A percentile compares a stretch with the other conserved stretches of the same genome.
phyloP scores from a whole-genome alignment of 345 rosid species.

The Viola odorata region DNA sequence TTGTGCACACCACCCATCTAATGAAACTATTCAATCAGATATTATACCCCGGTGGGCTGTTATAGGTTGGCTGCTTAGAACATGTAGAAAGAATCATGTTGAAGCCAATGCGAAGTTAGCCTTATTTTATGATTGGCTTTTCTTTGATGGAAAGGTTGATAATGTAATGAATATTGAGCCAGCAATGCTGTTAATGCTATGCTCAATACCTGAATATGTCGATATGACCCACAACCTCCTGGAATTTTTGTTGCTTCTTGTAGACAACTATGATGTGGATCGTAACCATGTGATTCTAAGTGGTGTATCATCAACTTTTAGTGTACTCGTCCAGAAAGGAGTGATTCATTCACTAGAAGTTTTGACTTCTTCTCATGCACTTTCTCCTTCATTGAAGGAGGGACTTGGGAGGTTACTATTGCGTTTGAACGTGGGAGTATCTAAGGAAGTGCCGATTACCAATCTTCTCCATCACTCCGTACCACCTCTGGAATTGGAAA shows the following conservation, averaged over 20 bases:
- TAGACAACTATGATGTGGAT: slow-evolving; percentile 55
- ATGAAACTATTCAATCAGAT: slow-evolving; percentile 51
- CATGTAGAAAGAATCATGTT: slow-evolving; percentile 44
- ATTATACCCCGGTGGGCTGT: slow-evolving; percentile 83
- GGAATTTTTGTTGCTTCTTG: slow-evolving; percentile 67
- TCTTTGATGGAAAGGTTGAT: slow-evolving; percentile 60
- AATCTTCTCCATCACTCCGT: slow-evolving; percentile 15
- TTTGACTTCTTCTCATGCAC: slow-evolving; percentile 31
- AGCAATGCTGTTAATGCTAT: slow-evolving; percentile 68
- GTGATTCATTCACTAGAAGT: slow-evolving; percentile 49
- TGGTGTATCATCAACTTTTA: slow-evolving; percentile 58
- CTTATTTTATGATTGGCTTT: slow-evolving; percentile 80
- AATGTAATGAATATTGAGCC: slow-evolving; percentile 87
- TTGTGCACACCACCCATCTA: slow-evolving; percentile 64
- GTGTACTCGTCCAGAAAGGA: slow-evolving; percentile 49
- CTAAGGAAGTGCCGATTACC: slow-evolving; percentile 18
- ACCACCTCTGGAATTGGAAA: slow-evolving; percentile 15
- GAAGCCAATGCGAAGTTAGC: slow-evolving; percentile 62
- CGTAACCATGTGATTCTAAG: slow-evolving; percentile 31
- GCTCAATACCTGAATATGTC: slow-evolving; percentile 59
- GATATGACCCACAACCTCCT: slow-evolving; percentile 61
- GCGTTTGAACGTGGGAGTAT: slow-evolving; percentile 20
- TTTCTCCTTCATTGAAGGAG: slow-evolving; percentile 50
- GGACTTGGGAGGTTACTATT: slow-evolving; percentile 43
- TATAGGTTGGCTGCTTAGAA: slow-evolving; percentile 66